Evolutionary conservation across 257 asterid genomes (phyloP).

Genomic region (Hygrophila difformis): DNA sequence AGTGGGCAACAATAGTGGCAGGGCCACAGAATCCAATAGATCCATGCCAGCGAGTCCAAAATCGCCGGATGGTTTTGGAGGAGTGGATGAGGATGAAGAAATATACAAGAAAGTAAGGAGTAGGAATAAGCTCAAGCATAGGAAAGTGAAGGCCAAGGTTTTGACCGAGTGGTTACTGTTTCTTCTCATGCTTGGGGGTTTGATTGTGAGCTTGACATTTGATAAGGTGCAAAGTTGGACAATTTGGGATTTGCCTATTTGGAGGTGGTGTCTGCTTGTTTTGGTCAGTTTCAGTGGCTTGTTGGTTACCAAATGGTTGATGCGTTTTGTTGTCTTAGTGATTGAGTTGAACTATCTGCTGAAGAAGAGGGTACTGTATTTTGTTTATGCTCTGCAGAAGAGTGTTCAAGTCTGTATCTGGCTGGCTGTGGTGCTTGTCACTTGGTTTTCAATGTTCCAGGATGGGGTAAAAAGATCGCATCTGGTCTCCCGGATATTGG

Average conservation of each 20-base stretch:
- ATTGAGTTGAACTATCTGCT: conserved; percentile 72
- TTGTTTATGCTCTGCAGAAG: conserved; percentile 68
- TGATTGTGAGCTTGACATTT: conserved; percentile 49
- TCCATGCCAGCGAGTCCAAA: conserved; percentile 45
- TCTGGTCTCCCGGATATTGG: conserved; percentile 26
- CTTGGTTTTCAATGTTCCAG: conserved; percentile 61
- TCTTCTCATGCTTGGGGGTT: conserved; percentile 52
- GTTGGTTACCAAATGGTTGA: conserved; percentile 60
- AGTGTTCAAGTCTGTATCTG: conserved; percentile 62
- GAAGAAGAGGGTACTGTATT: conserved; percentile 72
- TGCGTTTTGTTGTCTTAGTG: conserved; percentile 53
- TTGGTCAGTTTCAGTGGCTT: conserved; percentile 77
- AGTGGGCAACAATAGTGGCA: conserved; percentile 17
- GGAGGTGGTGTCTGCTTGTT: conserved; percentile 82
- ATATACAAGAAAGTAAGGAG: conserved; percentile 75
- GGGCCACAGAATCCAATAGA: conserved; percentile 33
- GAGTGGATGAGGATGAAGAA: conserved; percentile 67
- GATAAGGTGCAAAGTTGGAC: conserved; percentile 26
- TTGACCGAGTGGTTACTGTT: conserved; percentile 70
- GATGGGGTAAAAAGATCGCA: conserved; percentile 37
- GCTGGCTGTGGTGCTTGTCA: conserved; percentile 54
- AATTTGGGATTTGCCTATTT: conserved; percentile 51
- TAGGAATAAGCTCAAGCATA: conserved; percentile 48
- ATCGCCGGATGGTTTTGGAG: conserved; percentile 48
- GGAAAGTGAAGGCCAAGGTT: conserved; percentile 56